These are phyloP conservation scores for Aspergillus vadensis DNA, from an alignment of 2,329 filamentous ascomycete genomes.

Conservation along the genomic window DNA sequence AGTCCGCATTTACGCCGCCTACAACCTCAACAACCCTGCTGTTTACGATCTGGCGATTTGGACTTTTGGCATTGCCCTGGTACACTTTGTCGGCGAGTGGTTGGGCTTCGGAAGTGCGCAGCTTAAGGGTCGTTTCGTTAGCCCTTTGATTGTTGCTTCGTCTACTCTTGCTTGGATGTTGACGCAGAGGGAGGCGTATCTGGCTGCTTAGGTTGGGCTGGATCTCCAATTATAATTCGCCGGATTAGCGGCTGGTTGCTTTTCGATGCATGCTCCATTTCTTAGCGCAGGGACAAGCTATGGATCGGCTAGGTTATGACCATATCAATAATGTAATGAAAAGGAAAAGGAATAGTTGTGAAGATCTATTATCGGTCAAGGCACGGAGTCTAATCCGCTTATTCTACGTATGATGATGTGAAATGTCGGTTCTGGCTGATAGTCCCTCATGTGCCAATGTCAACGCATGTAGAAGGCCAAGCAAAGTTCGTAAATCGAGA, in stretches of 20 bases:
- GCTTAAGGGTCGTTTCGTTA: constrained; percentile 61
- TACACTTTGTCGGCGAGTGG: constrained; percentile 80
- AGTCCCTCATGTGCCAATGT: too few relatives aligned
- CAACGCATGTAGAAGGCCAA: too few relatives aligned
- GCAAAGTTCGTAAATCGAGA: too few relatives aligned
- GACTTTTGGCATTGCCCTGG: constrained; percentile 76
- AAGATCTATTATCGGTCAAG: background rate
- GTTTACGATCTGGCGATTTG: constrained; percentile 80
- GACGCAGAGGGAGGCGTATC: constrained; percentile 53
- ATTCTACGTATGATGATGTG: too few relatives aligned
- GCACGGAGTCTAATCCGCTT: background rate
- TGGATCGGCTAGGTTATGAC: background rate
- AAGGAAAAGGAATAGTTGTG: background rate
- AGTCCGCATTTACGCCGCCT: constrained; percentile 79
- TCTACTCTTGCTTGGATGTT: constrained; percentile 63
- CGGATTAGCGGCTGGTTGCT: background rate
- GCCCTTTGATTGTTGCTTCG: constrained; percentile 60
- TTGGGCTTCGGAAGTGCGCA: constrained; percentile 74
- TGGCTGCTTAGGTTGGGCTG: constrained; percentile 26
- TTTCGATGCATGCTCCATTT: background rate
- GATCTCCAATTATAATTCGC: background rate
- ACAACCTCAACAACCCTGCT: constrained; percentile 70
- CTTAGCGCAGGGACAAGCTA: background rate
- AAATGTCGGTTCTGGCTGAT: too few relatives aligned
- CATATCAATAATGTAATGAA: background rate